These are phyloP conservation scores for Agapanthus africanus DNA, from an alignment of 106 monocot species.

Conservation along the genomic window DNA sequence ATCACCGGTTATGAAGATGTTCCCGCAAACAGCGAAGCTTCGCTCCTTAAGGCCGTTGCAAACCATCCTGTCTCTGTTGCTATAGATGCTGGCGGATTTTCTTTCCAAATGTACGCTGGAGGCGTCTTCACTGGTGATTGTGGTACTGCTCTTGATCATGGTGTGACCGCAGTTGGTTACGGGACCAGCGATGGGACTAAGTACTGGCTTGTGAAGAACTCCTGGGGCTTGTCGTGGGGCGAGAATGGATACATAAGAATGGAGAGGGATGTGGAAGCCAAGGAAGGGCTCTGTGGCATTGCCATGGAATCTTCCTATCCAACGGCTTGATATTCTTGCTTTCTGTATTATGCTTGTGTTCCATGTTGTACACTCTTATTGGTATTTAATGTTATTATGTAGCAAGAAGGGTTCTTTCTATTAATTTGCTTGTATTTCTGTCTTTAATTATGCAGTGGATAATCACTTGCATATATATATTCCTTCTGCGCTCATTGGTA, in stretches of 20 bases:
- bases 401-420: no score
- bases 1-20: no score
- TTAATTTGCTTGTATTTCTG: no score
- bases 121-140: constrained; percentile 10
- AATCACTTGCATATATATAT: no score
- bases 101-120: neutral
- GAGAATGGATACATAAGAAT: constrained; percentile 9
- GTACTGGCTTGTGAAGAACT: constrained; percentile 14
- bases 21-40: no score
- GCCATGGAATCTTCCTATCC: constrained; percentile 13
- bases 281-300: constrained; percentile 15
- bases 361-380: no score
- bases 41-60: no score
- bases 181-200: constrained; percentile 9
- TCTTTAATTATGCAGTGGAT: no score
- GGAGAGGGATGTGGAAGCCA: neutral
- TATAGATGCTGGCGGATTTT: constrained; percentile 5
- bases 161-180: constrained; percentile 8
- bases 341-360: no score
- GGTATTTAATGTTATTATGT: no score
- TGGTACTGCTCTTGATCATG: neutral
- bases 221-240: constrained; percentile 11
- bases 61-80: neutral
- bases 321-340: constrained; percentile 2
- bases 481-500: no score